Conservation (phyloP, 2,329 filamentous ascomycete genomes). For the Massarina eburnea region DNA sequence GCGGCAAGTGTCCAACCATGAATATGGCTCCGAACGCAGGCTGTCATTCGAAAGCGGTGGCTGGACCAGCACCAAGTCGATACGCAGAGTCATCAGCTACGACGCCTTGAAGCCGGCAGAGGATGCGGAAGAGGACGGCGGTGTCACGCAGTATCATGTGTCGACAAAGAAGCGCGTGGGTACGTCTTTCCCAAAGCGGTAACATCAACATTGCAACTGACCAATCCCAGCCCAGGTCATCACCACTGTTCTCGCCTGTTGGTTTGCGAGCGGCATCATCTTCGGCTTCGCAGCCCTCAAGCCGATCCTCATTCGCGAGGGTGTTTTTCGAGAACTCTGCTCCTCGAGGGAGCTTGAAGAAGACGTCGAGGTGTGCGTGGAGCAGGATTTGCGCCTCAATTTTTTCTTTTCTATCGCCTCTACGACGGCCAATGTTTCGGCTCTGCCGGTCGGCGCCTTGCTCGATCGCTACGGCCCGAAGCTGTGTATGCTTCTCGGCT, state of each 20-base stretch:
- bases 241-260: slow-evolving; percentile 39
- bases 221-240: slow-evolving; percentile 34
- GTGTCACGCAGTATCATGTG: slow-evolving; percentile 54
- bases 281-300: slow-evolving; percentile 46
- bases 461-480: slow-evolving; percentile 42
- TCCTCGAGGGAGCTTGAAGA: slow-evolving; percentile 37
- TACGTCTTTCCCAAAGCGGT: slow-evolving; percentile 20
- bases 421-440: slow-evolving; percentile 43
- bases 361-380: slow-evolving; percentile 40
- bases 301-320: slow-evolving; percentile 42
- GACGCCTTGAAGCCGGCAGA: slow-evolving; percentile 50
- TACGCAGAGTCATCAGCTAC: slow-evolving; percentile 50
- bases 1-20: slow-evolving; percentile 29
- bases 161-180: slow-evolving; percentile 39
- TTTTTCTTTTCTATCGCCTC: slow-evolving; percentile 43
- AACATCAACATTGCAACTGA: slow-evolving; percentile 12
- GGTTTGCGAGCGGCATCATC: slow-evolving; percentile 45
- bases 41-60: slow-evolving; percentile 32
- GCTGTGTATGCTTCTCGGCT: slow-evolving; percentile 35
- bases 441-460: slow-evolving; percentile 39
- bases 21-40: slow-evolving; percentile 31
- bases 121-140: slow-evolving; percentile 44
- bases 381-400: slow-evolving; percentile 43
- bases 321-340: slow-evolving; percentile 41
- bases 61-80: slow-evolving; percentile 24